Evolutionary conservation across 2,329 filamentous ascomycete species (phyloP).

Genomic region (Hypoxylon sp.): DNA sequence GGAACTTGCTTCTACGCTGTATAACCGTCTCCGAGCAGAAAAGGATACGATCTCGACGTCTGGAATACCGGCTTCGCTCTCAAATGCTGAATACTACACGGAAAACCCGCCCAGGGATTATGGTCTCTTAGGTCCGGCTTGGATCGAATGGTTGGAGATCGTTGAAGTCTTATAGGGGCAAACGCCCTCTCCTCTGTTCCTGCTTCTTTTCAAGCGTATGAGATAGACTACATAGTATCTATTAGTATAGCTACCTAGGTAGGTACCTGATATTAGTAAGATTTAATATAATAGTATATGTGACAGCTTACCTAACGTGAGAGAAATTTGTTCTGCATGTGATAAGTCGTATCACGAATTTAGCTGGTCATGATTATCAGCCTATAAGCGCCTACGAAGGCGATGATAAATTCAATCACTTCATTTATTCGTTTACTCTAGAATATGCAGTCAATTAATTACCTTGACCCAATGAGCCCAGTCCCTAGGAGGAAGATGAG

Average conservation of each 20-base stretch:
- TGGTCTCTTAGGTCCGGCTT: not conserved
- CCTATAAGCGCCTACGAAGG: not conserved
- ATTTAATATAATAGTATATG: not conserved
- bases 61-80: not conserved
- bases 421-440: conserved; percentile 7
- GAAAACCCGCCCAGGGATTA: not conserved
- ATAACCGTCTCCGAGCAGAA: not conserved
- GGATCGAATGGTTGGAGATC: not conserved
- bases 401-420: not conserved
- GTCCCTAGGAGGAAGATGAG: not conserved
- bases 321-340: not conserved
- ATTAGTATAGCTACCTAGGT: too few species aligned
- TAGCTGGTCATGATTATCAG: not conserved
- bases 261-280: not conserved
- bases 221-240: not conserved
- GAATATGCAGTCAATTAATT: conserved; percentile 12
- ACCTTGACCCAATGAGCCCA: conserved; percentile 11
- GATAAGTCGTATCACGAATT: not conserved
- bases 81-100: not conserved
- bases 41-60: not conserved
- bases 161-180: not conserved
- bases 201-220: not conserved
- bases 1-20: not conserved
- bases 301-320: not conserved
- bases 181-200: not conserved